Evolutionary conservation across 2,329 filamentous ascomycete species (phyloP).

Genomic region (Ascochyta fabae): DNA sequence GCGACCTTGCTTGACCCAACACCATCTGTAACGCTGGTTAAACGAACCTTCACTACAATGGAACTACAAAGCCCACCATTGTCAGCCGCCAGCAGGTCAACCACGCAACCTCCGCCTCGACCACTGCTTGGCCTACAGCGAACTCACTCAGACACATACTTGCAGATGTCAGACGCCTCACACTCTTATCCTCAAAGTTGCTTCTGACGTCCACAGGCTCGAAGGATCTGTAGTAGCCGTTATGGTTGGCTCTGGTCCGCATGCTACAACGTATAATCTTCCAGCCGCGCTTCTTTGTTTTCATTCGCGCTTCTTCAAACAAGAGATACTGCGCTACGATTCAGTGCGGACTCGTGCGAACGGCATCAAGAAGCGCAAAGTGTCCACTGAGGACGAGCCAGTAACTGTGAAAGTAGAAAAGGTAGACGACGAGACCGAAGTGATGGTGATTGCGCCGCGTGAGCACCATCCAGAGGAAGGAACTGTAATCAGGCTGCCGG

Average conservation of each 20-base stretch:
- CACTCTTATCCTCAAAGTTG: too few species aligned
- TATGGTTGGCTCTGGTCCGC: slow-evolving; percentile 5
- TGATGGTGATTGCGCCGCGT: background rate
- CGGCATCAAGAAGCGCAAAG: slow-evolving; percentile 22
- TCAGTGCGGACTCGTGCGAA: background rate
- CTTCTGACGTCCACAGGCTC: slow-evolving; percentile 9
- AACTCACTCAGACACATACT: slow-evolving; percentile 6
- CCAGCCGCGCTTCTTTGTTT: slow-evolving; percentile 17
- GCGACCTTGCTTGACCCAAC: too few species aligned
- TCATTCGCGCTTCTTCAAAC: slow-evolving; percentile 17
- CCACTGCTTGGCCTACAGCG: background rate
- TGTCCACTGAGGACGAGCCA: background rate
- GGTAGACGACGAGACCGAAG: background rate
- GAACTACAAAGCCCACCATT: background rate
- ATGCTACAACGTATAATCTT: slow-evolving; percentile 9
- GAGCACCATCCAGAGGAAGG: background rate
- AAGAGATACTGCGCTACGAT: slow-evolving; percentile 1
- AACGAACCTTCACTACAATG: background rate
- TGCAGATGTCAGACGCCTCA: slow-evolving; percentile 7
- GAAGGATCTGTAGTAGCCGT: slow-evolving; percentile 15
- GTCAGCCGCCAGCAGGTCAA: background rate
- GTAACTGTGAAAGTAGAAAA: background rate
- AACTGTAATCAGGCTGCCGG: slow-evolving; percentile 1
- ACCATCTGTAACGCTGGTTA: background rate
- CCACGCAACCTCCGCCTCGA: background rate